These are phyloP conservation scores for Salix suchowensis DNA, from an alignment of 345 rosid genomes.

Conservation along the genomic window DNA sequence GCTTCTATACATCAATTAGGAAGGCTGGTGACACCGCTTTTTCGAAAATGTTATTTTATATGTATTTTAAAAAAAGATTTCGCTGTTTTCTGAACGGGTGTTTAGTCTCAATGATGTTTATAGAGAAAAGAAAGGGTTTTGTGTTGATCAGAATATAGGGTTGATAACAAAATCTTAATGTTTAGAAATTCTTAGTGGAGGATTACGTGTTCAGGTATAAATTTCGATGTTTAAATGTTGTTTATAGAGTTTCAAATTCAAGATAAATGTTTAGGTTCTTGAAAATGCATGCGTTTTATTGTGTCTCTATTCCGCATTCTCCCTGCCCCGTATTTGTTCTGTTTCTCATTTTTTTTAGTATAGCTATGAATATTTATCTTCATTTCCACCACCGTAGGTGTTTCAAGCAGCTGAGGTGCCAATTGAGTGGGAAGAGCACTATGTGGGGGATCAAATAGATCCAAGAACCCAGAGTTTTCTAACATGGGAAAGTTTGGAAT, in stretches of 20 bases:
- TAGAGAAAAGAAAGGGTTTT: not conserved
- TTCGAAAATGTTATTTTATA: not conserved
- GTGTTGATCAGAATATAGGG: not conserved
- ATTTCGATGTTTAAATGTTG: not conserved
- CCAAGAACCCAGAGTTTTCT: slow-evolving; percentile 96
- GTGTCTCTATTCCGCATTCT: too few relatives aligned
- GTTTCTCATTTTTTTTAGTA: not conserved
- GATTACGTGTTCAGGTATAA: not conserved
- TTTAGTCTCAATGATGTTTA: not conserved
- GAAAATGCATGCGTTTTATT: too few relatives aligned
- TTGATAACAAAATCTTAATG: not conserved
- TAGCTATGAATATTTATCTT: not conserved
- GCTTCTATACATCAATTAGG: not conserved
- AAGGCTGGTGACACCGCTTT: not conserved
- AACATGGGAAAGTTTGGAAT: slow-evolving; percentile 97
- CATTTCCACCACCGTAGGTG: slow-evolving; percentile 33
- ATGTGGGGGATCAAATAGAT: slow-evolving; percentile 72
- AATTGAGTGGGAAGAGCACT: slow-evolving; percentile 97
- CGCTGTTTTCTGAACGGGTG: not conserved
- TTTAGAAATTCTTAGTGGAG: not conserved
- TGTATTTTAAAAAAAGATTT: not conserved
- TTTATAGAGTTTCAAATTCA: not conserved
- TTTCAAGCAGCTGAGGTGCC: slow-evolving; percentile 79
- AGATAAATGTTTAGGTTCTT: not conserved
- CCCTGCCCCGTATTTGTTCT: not conserved